phyloP scores from a whole-genome alignment of 306 rosid genomes.

The Cicer bijugum region DNA sequence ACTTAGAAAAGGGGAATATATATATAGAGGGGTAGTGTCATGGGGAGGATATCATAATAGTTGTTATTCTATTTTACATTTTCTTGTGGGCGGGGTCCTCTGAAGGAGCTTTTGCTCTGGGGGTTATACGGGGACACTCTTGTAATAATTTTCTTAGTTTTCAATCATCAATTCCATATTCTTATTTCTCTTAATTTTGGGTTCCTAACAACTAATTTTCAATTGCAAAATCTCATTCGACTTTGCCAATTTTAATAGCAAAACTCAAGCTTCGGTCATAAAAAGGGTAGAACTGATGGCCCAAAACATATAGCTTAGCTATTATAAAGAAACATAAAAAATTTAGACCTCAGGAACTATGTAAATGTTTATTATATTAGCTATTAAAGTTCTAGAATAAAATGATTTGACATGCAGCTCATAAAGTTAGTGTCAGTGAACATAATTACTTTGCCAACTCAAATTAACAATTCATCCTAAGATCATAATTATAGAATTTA shows the following conservation, averaged over 20 bases:
- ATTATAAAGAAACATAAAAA: slow-evolving; percentile 13
- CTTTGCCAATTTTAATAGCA: slow-evolving; percentile 36
- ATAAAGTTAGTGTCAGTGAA: background rate
- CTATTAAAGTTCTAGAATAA: slow-evolving; percentile 31
- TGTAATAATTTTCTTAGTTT: too few relatives aligned
- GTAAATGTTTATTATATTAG: slow-evolving; percentile 25
- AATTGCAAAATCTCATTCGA: slow-evolving; percentile 30
- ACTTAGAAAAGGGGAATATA: too few relatives aligned
- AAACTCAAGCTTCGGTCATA: slow-evolving; percentile 28
- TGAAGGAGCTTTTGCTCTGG: too few relatives aligned
- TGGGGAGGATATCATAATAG: too few relatives aligned
- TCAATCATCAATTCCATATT: too few relatives aligned
- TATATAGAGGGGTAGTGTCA: too few relatives aligned
- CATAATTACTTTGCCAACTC: slow-evolving; percentile 16
- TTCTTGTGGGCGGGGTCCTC: too few relatives aligned
- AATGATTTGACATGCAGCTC: slow-evolving; percentile 37
- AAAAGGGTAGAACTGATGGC: slow-evolving; percentile 24
- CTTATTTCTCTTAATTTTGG: too few relatives aligned
- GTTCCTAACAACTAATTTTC: background rate
- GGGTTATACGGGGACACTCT: too few relatives aligned
- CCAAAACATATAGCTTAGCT: slow-evolving; percentile 7
- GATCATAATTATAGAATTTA: slow-evolving; percentile 31
- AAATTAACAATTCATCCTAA: slow-evolving; percentile 24
- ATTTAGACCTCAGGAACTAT: slow-evolving; percentile 13
- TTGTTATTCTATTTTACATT: too few relatives aligned